These are phyloP conservation scores for Yamadazyma triangularis DNA, from an alignment of 1,139 yeast species.

Conservation along the genomic window DNA sequence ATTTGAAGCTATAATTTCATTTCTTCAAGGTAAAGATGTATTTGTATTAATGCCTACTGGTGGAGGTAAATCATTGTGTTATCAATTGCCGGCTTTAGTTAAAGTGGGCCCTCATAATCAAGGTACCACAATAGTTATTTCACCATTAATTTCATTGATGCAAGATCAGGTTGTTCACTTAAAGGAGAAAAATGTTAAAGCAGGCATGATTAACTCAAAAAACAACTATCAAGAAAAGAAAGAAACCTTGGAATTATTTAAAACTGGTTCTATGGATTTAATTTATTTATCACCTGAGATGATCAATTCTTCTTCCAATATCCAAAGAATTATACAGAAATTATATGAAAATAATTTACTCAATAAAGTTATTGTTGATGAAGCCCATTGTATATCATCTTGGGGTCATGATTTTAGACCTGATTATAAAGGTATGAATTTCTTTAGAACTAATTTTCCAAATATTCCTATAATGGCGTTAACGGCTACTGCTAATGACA, in stretches of 20 bases:
- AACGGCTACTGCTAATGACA: slow-evolving; percentile 96
- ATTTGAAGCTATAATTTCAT: slow-evolving; percentile 78
- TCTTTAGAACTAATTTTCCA: slow-evolving; percentile 70
- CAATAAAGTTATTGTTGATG: slow-evolving; percentile 92
- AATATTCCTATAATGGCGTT: slow-evolving; percentile 89
- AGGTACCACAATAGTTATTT: slow-evolving; percentile 88
- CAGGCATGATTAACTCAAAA: slow-evolving; percentile 86
- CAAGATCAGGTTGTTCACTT: slow-evolving; percentile 94
- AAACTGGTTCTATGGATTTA: slow-evolving; percentile 64
- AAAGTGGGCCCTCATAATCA: slow-evolving; percentile 58
- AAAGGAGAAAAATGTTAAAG: slow-evolving; percentile 59
- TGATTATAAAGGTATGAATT: slow-evolving; percentile 79
- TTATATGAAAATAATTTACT: slow-evolving; percentile 53
- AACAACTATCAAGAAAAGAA: slow-evolving; percentile 62
- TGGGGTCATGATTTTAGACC: slow-evolving; percentile 99
- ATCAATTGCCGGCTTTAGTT: slow-evolving; percentile 89
- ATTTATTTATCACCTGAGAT: slow-evolving; percentile 94
- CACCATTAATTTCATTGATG: slow-evolving; percentile 95
- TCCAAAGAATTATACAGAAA: slow-evolving; percentile 58
- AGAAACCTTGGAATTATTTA: slow-evolving; percentile 57
- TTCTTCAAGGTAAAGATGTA: slow-evolving; percentile 78
- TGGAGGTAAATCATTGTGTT: slow-evolving; percentile 95
- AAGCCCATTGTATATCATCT: slow-evolving; percentile 96
- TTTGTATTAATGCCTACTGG: slow-evolving; percentile 99
- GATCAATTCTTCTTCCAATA: slow-evolving; percentile 72